Evolutionary conservation across 1,284 basidiomycete genomes (phyloP).

Genomic region (Phellinidium pouzarii): DNA sequence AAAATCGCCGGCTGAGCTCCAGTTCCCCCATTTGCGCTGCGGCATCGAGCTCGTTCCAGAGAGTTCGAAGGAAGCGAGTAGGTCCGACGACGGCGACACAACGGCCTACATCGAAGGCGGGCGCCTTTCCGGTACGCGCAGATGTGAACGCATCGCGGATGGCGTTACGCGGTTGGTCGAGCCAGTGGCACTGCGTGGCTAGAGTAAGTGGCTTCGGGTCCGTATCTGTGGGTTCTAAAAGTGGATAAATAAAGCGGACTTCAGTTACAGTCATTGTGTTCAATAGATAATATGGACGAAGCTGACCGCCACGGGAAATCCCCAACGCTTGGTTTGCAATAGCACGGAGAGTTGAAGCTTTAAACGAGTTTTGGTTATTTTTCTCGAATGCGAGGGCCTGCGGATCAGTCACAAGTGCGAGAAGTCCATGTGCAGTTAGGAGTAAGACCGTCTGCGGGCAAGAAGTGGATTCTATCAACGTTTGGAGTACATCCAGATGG

Average conservation of each 20-base stretch:
- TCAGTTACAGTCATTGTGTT: conserved; percentile 1
- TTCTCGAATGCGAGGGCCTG: conserved; percentile 25
- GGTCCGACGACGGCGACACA: conserved; percentile 52
- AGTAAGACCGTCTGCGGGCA: conserved; percentile 61
- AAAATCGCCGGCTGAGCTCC: conserved; percentile 53
- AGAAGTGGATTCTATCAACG: conserved; percentile 50
- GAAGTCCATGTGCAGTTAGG: conserved; percentile 53
- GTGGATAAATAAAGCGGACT: neutral
- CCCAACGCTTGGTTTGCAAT: conserved; percentile 40
- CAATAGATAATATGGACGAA: neutral
- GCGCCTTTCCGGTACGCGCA: conserved; percentile 52
- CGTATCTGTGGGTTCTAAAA: conserved; percentile 19
- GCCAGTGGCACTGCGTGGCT: conserved; percentile 28
- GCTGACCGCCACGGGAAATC: conserved; percentile 34
- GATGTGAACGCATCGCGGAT: conserved; percentile 48
- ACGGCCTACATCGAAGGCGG: conserved; percentile 54
- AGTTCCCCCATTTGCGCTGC: conserved; percentile 48
- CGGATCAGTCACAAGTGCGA: conserved; percentile 40
- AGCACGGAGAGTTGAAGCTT: conserved; percentile 38
- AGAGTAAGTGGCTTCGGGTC: conserved; percentile 19
- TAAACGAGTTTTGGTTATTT: conserved; percentile 31
- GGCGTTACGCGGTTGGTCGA: conserved; percentile 43
- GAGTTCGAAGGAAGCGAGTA: conserved; percentile 48
- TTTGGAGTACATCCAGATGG: conserved; percentile 49
- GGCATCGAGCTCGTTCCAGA: conserved; percentile 56